Evolutionary conservation across 352 stramenopile genomes (phyloP).

Genomic region (Phytophthora megakarya): DNA sequence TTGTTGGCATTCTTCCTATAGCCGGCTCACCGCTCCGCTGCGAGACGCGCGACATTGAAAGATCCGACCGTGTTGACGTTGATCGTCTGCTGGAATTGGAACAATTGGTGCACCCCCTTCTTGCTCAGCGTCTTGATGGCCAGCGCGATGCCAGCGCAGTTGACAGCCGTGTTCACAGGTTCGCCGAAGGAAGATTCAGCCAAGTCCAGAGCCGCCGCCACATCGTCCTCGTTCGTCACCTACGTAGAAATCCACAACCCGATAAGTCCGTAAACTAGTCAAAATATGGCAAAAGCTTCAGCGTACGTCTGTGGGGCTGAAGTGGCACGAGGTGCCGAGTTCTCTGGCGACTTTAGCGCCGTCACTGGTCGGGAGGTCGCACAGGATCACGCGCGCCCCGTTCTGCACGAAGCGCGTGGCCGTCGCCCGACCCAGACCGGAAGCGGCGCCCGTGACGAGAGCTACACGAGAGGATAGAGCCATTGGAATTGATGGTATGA

Average conservation of each 20-base stretch:
- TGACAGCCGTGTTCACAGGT: slow-evolving; percentile 94
- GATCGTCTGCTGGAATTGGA: slow-evolving; percentile 95
- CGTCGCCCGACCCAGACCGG: slow-evolving; percentile 93
- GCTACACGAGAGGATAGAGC: slow-evolving; percentile 72
- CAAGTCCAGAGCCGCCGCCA: slow-evolving; percentile 89
- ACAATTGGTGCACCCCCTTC: slow-evolving; percentile 91
- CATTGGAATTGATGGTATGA: slow-evolving; percentile 34
- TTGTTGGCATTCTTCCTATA: not conserved
- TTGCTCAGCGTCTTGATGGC: slow-evolving; percentile 93
- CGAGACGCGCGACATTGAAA: slow-evolving; percentile 97
- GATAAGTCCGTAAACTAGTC: not conserved
- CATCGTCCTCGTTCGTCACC: slow-evolving; percentile 92
- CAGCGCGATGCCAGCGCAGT: slow-evolving; percentile 95
- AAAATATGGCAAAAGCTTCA: not conserved
- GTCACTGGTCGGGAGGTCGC: slow-evolving; percentile 89
- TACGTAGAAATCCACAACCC: slow-evolving; percentile 31
- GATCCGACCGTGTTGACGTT: slow-evolving; percentile 96
- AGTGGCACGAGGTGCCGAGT: slow-evolving; percentile 81
- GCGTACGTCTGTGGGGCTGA: slow-evolving; percentile 75
- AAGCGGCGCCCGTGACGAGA: slow-evolving; percentile 93
- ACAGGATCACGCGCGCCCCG: slow-evolving; percentile 92
- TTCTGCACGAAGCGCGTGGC: slow-evolving; percentile 89
- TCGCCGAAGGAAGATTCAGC: slow-evolving; percentile 92
- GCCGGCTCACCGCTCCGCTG: slow-evolving; percentile 92
- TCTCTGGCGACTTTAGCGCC: slow-evolving; percentile 77